Base-by-base conservation (phyloP, 2,329 filamentous ascomycete genomes). In the Tolypocladium nubicola region DNA sequence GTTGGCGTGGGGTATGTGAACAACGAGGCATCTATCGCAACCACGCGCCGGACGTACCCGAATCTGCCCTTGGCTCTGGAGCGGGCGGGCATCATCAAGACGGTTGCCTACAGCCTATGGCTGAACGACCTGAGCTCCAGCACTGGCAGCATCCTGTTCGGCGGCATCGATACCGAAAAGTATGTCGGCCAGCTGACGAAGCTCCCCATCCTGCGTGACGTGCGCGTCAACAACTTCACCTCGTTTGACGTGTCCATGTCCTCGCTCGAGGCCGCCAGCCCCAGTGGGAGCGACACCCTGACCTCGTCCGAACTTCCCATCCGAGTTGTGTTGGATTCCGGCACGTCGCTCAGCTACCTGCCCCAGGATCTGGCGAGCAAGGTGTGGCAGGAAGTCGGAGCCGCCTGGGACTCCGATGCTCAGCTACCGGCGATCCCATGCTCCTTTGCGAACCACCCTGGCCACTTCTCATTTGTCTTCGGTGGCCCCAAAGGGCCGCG, bases 111-210 rank as follows among this genome's bases (percentile, higher is more conserved):
- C 71, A 89, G 86, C 58, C 71, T 91, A 26, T 90, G 86, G 85
- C 73, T 83, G 56, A 83, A 83, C 62, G 80, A 83, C 56, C 68
- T 81, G 11, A 76, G 76, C 58, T 71, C 87, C 0, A 84, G 78
- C 59, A 85, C 79, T 1, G 89, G 89, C 40, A 86, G 76, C 63
- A 86, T 93, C 59, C 75, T 93, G 1, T 94, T 93, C 63, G 89
- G 89, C 43, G 89, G 88, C n/a, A 83, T 92, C 58, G 88, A 93
- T 67, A 88, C 83, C 0, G 81, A 79, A 59, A 92, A 92, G 67
- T 94, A 84, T 71, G 68, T 76, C 0, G 88, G 88, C 53, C 70
- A 80, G 2, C 76, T 92, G 38, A 76, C 78, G 52, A 81, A 78
- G 7, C 75, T 91, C 35, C 76, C 85, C 19, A 76, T 90, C 59